Evolutionary conservation across 208 protist species (phyloP).

Genomic region (Leishmania guyanensis): DNA sequence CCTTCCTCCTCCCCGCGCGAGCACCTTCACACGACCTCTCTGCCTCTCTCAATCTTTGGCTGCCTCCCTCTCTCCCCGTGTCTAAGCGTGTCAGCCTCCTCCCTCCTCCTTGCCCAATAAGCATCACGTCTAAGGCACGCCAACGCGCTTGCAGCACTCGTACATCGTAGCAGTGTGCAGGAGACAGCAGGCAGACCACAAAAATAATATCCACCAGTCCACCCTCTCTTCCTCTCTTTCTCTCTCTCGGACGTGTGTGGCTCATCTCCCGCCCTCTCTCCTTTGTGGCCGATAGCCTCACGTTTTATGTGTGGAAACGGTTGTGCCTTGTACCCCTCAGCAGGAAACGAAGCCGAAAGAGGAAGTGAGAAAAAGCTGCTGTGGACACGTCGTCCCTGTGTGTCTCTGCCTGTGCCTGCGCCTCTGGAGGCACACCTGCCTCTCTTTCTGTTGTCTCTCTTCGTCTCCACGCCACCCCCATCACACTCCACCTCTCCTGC

Average conservation of each 20-base stretch:
- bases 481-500: no score
- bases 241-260: neutral
- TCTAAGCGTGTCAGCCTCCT: neutral
- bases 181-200: neutral
- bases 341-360: no score
- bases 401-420: neutral
- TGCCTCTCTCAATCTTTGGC: conserved; percentile 1
- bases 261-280: no score
- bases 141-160: neutral
- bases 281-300: neutral
- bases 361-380: no score
- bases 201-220: neutral
- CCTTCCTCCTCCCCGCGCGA: neutral
- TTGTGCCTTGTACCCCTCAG: no score
- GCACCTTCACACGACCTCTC: conserved; percentile 2
- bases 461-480: no score
- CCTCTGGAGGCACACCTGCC: neutral
- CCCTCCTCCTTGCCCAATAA: neutral
- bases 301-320: neutral
- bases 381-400: no score
- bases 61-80: neutral
- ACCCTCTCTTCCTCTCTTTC: neutral
- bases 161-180: neutral
- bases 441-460: neutral
- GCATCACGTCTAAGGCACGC: neutral